Evolutionary conservation across 352 stramenopile species (phyloP).

Genomic region (Aphanomyces stellatus): DNA sequence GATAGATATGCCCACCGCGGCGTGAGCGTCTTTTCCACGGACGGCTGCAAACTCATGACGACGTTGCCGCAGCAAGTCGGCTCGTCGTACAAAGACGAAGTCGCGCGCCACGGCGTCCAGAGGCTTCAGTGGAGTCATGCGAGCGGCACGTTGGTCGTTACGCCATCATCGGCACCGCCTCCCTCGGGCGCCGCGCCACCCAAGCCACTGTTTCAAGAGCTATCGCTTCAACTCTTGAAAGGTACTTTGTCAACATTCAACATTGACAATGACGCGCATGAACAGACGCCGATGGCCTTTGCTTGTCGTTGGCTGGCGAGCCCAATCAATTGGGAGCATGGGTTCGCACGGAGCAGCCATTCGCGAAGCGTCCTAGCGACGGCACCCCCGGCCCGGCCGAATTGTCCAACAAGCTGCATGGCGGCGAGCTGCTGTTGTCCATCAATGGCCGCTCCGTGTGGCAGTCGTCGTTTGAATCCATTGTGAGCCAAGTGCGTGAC

Average conservation of each 20-base stretch:
- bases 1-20: conserved; percentile 49
- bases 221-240: conserved; percentile 4
- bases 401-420: conserved; percentile 39
- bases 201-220: neutral
- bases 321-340: conserved; percentile 62
- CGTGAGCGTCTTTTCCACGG: conserved; percentile 68
- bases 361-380: conserved; percentile 38
- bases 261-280: conserved; percentile 22
- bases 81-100: conserved; percentile 32
- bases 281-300: conserved; percentile 64
- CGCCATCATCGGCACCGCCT: conserved; percentile 33
- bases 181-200: conserved; percentile 23
- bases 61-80: conserved; percentile 60
- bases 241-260: neutral
- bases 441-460: conserved; percentile 40
- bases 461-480: conserved; percentile 56
- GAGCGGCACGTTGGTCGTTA: conserved; percentile 49
- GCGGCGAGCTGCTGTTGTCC: conserved; percentile 58
- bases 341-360: conserved; percentile 71
- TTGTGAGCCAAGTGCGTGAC: conserved; percentile 29
- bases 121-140: conserved; percentile 51
- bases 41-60: conserved; percentile 77
- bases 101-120: conserved; percentile 49
- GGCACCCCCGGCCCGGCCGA: conserved; percentile 53
- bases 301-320: conserved; percentile 67